A percentile compares a stretch with the other conserved stretches of the same genome.
Conservation (phyloP, 2,329 filamentous ascomycete genomes). For the Sclerotinia trifoliorum region DNA sequence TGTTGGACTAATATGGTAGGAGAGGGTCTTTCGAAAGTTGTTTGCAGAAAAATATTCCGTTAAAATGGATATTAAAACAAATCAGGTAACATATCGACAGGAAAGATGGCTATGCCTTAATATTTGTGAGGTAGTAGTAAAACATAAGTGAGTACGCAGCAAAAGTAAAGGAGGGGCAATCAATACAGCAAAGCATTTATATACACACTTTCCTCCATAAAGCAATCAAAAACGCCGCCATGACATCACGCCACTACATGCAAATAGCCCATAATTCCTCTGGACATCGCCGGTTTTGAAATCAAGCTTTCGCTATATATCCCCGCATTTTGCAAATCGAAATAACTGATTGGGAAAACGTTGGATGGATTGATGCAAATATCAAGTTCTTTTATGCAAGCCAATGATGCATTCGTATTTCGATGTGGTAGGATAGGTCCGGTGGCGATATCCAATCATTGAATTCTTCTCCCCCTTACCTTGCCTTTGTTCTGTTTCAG, state of each 20-base stretch:
- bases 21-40: too few species aligned
- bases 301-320: neutral
- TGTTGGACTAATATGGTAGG: too few species aligned
- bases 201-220: neutral
- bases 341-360: neutral
- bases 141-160: too few species aligned
- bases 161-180: too few species aligned
- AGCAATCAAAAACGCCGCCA: neutral
- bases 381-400: neutral
- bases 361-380: neutral
- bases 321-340: neutral
- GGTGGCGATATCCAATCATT: neutral
- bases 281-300: neutral
- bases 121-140: neutral
- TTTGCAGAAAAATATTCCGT: too few species aligned
- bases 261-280: too few species aligned
- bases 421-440: neutral
- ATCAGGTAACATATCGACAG: neutral
- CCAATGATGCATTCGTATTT: neutral
- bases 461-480: neutral
- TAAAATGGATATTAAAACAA: neutral
- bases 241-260: neutral
- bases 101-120: neutral
- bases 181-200: neutral
- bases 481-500: neutral